Base-by-base conservation (phyloP, 176 grass and related monocot species). In the Oryza glumipatula region DNA sequence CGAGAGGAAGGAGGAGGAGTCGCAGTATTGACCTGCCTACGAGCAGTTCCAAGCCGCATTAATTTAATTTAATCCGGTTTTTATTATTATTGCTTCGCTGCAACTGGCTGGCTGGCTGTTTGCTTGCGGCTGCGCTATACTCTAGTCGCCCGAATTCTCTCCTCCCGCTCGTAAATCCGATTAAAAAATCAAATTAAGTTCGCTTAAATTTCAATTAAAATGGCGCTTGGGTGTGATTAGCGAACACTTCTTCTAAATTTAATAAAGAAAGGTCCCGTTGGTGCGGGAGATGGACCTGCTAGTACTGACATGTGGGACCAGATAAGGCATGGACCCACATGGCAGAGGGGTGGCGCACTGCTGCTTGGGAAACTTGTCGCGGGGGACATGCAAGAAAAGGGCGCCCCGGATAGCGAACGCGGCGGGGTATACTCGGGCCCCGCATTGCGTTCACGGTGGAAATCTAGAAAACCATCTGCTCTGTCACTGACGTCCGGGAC, bases 1-100 rank as follows among this genome's bases (percentile, higher is more conserved):
- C 51, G 16, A 5, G 5, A 61, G 56, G 21, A 6, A 26, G 66
- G 56, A 45, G 56, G 0, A 26, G 72, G 56, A 45, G 63, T 75
- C 77, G 77, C 65, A 66, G 84, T 76, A 85, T 94, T 89, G 92
- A 94, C 92, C 83, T 80, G 65, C 81, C 36, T 79, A 41, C 88
- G 54, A 78, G 67, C n/a, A 69, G 77, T 45, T 32, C 81, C 74
- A 65, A 69, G 79, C 88, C 84, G 88, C 74, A 82, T 86, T 90
- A 90, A 82, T 65, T 86, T 90, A 90, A 82, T 71, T 73, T 90
- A 86, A 68, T 65, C 56, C 54, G 9, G 38, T 63, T 63, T 83
- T 32, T 32, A 32, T 32, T 75, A 76, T 66, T 84, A 26, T 45
- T 61, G n/a, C 58, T 63, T 63, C 58, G 58, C 58, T n/a, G 58